Evolutionary conservation across 148 eudicot genomes (phyloP).

Genomic region (Gaultheria prostrata): DNA sequence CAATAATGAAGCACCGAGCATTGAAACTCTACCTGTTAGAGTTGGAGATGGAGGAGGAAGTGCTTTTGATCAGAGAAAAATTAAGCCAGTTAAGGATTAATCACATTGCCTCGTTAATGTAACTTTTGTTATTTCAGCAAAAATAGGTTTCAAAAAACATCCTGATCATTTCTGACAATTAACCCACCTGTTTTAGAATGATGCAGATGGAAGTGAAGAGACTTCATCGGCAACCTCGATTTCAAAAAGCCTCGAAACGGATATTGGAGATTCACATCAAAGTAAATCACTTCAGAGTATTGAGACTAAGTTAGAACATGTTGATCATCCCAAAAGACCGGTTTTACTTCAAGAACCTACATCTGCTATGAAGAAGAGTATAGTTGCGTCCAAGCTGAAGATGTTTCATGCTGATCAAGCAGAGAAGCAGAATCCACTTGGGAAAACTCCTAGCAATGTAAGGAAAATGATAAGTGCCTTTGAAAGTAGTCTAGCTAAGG

Average conservation of each 20-base stretch:
- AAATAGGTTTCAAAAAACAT: background rate
- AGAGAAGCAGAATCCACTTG: constrained; percentile 36
- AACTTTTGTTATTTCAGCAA: background rate
- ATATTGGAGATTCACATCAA: constrained; percentile 19
- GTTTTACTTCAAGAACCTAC: constrained; percentile 22
- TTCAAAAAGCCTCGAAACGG: constrained; percentile 1
- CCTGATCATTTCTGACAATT: constrained; percentile 24
- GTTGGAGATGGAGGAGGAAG: constrained; percentile 17
- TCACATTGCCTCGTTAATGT: background rate
- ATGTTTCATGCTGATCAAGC: constrained; percentile 22
- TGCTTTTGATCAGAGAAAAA: constrained; percentile 7
- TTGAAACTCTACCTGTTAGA: constrained; percentile 19
- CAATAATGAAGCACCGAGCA: constrained; percentile 18
- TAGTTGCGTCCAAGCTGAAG: constrained; percentile 19
- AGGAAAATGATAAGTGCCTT: constrained; percentile 71
- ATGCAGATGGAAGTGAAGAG: constrained; percentile 33
- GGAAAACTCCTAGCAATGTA: constrained; percentile 59
- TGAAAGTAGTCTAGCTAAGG: constrained; percentile 64
- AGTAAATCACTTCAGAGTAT: constrained; percentile 6
- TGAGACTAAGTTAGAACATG: constrained; percentile 3
- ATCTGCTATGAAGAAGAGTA: constrained; percentile 26
- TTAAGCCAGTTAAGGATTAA: constrained; percentile 40
- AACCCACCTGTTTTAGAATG: constrained; percentile 33
- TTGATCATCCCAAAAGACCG: constrained; percentile 9
- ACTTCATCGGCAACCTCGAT: constrained; percentile 17